Percentiles rank a stretch among this genome's conserved stretches.
These are phyloP conservation scores for Sclerotinia minor DNA, from an alignment of 2,329 filamentous ascomycete species.

Conservation along the genomic window DNA sequence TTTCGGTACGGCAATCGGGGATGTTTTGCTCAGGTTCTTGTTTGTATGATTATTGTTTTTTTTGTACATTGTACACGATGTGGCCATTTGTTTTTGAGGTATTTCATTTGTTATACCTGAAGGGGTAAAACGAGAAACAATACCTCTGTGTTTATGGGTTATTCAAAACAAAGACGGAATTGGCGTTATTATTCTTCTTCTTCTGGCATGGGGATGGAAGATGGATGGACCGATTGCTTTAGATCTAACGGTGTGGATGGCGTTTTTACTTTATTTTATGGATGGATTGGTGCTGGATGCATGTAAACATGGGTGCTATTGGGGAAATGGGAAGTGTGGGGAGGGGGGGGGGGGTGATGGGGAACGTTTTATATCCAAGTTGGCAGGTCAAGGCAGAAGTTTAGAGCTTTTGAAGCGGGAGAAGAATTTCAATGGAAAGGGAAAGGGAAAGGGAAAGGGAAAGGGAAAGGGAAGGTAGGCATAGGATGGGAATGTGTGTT, in stretches of 20 bases:
- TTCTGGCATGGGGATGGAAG: constrained; percentile 15
- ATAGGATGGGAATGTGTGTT: not conserved
- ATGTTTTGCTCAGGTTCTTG: constrained; percentile 23
- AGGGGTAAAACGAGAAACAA: constrained; percentile 13
- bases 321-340: constrained; percentile 1
- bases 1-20: constrained; percentile 19
- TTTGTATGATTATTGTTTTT: constrained; percentile 26
- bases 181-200: constrained; percentile 7
- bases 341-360: not conserved
- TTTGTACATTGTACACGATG: constrained; percentile 25
- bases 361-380: constrained; percentile 18
- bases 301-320: constrained; percentile 2
- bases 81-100: constrained; percentile 15
- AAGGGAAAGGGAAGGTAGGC: not conserved
- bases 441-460: too few relatives aligned
- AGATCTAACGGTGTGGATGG: constrained; percentile 7
- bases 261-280: not conserved
- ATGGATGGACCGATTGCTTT: constrained; percentile 4
- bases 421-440: not conserved
- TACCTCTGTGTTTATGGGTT: constrained; percentile 25
- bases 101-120: not conserved
- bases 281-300: constrained; percentile 12
- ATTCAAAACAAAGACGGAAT: constrained; percentile 19
- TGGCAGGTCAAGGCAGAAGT: not conserved
- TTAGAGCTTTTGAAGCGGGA: constrained; percentile 4